Base-by-base conservation (phyloP, 2,329 filamentous ascomycete species). In the Zymoseptoria pseudotritici region DNA sequence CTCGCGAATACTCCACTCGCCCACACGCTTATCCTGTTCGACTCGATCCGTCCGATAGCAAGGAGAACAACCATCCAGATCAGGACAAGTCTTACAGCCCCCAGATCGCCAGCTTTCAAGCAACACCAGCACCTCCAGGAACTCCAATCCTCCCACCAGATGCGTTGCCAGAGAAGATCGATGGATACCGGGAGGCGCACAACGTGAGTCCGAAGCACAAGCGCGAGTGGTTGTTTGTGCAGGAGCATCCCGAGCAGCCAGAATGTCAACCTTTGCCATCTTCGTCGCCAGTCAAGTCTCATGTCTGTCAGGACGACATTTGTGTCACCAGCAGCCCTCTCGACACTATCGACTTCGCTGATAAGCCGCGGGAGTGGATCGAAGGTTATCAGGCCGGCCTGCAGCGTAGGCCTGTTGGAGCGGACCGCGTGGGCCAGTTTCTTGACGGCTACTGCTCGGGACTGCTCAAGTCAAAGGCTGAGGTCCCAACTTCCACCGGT, bases 361-460 rank as follows among this genome's bases (percentile, higher is more conserved):
- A 66, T 8, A 69, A 70, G 57, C 65, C 71, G 17, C 65, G 61
- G n/a, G 67, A 67, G 1, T 74, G 67, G 65, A 62, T 70, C 24
- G 66, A 71, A 50, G 73, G 73, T 22, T 72, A 67, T 59, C 63
- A 67, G 29, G 67, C 68, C 36, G 73, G 72, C 22, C 60, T 74
- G 5, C 59, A 69, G 55, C 70, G 72, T 55, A 60, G 62, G 29
- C 59, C 65, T 17, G 62, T 72, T 29, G 65, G 63, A 13, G 49
- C 59, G n/a, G 66, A 70, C 20, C 66, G 66, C 36, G 61, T 57
- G 13, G 67, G 66, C 4, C 65, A 71, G 24, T 72, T 66, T 57
- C 58, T 74, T 9, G 65, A 71, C 6, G 73, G 73, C 9, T 74
- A 74, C 61, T 73, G 71, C 56, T 64, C 68, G 24, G 72, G 71